Conservation (phyloP, 352 stramenopile genomes). For the Globisporangium viniferum region DNA sequence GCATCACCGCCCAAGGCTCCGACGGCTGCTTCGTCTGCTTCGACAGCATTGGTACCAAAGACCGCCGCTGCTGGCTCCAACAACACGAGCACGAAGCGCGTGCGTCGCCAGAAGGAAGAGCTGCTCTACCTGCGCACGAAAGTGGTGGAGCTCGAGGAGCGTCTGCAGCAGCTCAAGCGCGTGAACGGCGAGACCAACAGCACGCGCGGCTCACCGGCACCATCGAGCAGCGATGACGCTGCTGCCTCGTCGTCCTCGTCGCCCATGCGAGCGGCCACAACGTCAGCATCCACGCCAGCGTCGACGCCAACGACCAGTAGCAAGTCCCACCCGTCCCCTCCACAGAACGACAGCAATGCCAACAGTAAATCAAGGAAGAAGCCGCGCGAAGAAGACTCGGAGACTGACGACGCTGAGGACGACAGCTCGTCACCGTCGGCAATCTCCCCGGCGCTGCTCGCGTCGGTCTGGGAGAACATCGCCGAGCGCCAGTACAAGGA, state of each 20-base stretch:
- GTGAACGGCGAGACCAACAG: conserved; percentile 10
- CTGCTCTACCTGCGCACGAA: conserved; percentile 20
- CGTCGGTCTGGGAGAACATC: conserved; percentile 30
- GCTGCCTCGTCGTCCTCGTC: background rate
- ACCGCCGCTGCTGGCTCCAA: background rate
- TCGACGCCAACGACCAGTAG: background rate
- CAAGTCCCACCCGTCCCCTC: background rate
- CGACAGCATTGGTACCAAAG: background rate
- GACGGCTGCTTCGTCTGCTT: background rate
- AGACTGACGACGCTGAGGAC: background rate
- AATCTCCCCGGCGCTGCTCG: conserved; percentile 20
- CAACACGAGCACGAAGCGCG: conserved; percentile 20
- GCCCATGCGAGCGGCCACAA: background rate
- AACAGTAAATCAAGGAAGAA: background rate
- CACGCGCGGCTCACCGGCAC: conserved; percentile 6
- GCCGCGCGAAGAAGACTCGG: conserved; percentile 6
- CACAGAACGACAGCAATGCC: background rate
- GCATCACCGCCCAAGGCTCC: background rate
- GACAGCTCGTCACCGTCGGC: conserved; percentile 13
- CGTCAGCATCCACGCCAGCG: background rate
- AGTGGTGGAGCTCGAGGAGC: conserved; percentile 22
- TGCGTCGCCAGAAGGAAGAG: conserved; percentile 23
- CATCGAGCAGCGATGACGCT: conserved; percentile 8
- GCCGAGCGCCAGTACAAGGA: conserved; percentile 23
- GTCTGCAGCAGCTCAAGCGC: conserved; percentile 16